Evolutionary conservation across 1,284 basidiomycete species (phyloP).

Genomic region (Ustilago xerochloae): DNA sequence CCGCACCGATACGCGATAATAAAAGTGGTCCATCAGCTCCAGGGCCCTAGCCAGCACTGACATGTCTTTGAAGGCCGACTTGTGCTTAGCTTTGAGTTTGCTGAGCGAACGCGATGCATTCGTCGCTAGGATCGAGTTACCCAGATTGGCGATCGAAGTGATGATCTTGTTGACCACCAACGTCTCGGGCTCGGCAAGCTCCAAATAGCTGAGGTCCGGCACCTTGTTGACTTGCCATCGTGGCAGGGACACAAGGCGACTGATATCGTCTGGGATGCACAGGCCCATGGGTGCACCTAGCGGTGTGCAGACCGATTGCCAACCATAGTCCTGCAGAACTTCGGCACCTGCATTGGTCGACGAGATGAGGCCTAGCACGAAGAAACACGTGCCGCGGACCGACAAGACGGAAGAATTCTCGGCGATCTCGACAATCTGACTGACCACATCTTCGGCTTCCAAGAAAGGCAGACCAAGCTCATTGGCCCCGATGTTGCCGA

Average conservation of each 20-base stretch:
- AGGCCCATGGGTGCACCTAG: slow-evolving; percentile 88
- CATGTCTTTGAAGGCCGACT: slow-evolving; percentile 43
- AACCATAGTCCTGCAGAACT: slow-evolving; percentile 87
- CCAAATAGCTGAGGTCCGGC: slow-evolving; percentile 29
- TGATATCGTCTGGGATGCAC: slow-evolving; percentile 85
- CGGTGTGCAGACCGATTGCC: slow-evolving; percentile 81
- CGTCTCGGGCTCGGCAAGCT: slow-evolving; percentile 71
- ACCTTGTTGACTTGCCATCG: slow-evolving; percentile 73
- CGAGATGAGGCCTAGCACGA: slow-evolving; percentile 86
- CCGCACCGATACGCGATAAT: slow-evolving; percentile 82
- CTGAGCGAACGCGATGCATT: slow-evolving; percentile 57
- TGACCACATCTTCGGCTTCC: slow-evolving; percentile 92
- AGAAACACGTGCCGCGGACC: slow-evolving; percentile 95
- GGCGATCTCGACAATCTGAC: slow-evolving; percentile 88
- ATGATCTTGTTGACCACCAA: slow-evolving; percentile 83
- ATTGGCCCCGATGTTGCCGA: slow-evolving; percentile 92
- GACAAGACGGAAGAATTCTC: slow-evolving; percentile 88
- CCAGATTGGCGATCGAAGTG: slow-evolving; percentile 89
- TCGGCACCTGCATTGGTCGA: slow-evolving; percentile 80
- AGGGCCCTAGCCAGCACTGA: slow-evolving; percentile 57
- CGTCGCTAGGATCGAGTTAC: slow-evolving; percentile 89
- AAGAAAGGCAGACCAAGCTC: slow-evolving; percentile 90
- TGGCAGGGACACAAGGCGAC: slow-evolving; percentile 84
- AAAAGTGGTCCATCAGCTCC: slow-evolving; percentile 71
- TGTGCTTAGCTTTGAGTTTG: slow-evolving; percentile 71